phyloP scores from a whole-genome alignment of 2,329 filamentous ascomycete genomes.

The Aspergillus ustus region DNA sequence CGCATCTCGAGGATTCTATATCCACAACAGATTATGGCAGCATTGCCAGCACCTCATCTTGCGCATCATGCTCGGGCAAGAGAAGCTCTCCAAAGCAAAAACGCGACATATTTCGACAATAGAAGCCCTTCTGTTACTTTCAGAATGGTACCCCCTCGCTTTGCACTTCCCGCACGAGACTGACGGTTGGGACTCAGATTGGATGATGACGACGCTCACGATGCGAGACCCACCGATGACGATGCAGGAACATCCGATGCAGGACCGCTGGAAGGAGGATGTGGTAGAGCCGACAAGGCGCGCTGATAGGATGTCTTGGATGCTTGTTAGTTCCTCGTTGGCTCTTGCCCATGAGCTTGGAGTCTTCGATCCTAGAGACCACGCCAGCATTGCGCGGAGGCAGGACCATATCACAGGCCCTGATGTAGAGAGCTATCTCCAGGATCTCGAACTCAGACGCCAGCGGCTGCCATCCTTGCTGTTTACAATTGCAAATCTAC shows the following conservation, averaged over 20 bases:
- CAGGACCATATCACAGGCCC: conserved; percentile 6
- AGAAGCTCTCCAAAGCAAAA: conserved; percentile 55
- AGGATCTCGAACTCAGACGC: conserved; percentile 30
- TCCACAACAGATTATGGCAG: conserved; percentile 58
- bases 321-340: conserved; percentile 57
- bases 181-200: conserved; percentile 59
- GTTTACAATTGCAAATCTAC: conserved; percentile 52
- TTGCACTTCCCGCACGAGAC: conserved; percentile 57
- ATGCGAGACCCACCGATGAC: conserved; percentile 42
- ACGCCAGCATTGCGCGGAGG: conserved; percentile 25
- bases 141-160: conserved; percentile 59
- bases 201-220: conserved; percentile 50
- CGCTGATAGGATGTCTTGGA: conserved; percentile 63
- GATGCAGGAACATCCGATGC: conserved; percentile 33
- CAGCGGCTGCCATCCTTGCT: conserved; percentile 39
- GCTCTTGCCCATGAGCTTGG: conserved; percentile 57
- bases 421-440: conserved; percentile 23
- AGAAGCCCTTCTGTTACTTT: conserved; percentile 56
- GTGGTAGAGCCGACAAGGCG: conserved; percentile 57
- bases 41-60: conserved; percentile 57
- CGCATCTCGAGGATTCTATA: conserved; percentile 52
- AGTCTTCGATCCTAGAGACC: conserved; percentile 44
- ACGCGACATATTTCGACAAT: conserved; percentile 55
- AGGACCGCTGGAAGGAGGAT: conserved; percentile 55
- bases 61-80: conserved; percentile 57